phyloP scores from a whole-genome alignment of 2,329 filamentous ascomycete species.

The Aspergillus nomiae region DNA sequence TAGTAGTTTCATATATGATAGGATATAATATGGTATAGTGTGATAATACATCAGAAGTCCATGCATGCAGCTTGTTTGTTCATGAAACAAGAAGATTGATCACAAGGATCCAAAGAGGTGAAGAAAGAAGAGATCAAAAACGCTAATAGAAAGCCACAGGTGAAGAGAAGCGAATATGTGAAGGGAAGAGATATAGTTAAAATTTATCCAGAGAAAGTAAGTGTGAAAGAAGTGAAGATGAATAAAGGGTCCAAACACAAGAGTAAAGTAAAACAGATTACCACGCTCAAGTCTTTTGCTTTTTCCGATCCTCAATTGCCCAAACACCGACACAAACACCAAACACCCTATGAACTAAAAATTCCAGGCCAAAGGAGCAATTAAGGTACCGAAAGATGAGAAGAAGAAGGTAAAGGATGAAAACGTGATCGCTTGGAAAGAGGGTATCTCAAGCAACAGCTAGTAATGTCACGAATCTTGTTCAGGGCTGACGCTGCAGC shows the following conservation, averaged over 20 bases:
- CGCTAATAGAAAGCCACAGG: neutral
- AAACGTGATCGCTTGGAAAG: constrained; percentile 3
- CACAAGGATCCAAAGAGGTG: neutral
- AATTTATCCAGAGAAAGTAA: constrained; percentile 1
- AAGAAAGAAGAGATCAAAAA: neutral
- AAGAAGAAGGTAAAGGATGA: neutral
- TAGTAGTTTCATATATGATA: neutral
- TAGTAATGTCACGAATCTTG: neutral
- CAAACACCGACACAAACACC: constrained; percentile 6
- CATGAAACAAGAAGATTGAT: neutral
- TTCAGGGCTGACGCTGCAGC: neutral
- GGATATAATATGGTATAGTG: neutral
- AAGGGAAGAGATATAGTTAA: constrained; percentile 4
- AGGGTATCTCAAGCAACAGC: constrained; percentile 6
- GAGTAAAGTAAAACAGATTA: neutral
- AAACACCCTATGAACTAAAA: constrained; percentile 1
- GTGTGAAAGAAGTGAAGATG: neutral
- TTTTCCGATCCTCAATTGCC: constrained; percentile 1
- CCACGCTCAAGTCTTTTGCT: constrained; percentile 3
- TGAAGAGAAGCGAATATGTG: neutral
- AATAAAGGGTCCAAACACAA: neutral
- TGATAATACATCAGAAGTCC: neutral
- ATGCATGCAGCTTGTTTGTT: neutral
- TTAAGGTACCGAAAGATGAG: neutral
- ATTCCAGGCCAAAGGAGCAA: neutral